Evolutionary conservation across 2,329 filamentous ascomycete species (phyloP), one percentile per base, ranked within the genome.

Genomic region (Polytolypa hystricis): DNA sequence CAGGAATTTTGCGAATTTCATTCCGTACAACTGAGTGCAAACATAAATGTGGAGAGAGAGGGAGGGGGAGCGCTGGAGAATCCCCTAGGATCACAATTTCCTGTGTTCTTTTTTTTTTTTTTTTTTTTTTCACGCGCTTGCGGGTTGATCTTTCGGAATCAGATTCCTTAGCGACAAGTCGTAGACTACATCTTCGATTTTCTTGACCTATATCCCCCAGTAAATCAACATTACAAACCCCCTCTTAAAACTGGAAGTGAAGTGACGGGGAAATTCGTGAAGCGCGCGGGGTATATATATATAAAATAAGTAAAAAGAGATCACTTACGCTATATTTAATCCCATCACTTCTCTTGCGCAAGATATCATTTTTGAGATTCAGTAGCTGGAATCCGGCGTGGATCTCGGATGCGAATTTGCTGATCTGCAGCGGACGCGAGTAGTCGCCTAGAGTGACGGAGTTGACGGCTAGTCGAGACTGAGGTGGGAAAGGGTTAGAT

Each of bases 131-230:
- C 14, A 30, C 27, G 10, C 17, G 17, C 29, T 25, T 9, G 14
- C 35, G 19, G 20, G 29, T 6, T 31, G 36, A n/a, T 35, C 50
- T 46, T 71, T 67, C 30, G 80, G 75, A 33, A 93, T 70, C 53
- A 96, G 60, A 34, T 91, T 89, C 41, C 91, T 74, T 54, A 98
- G 65, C 16, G 84, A 89, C 39, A 98, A 66, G 58, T 98, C 91
- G 55, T 98, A 98, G 34, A 96, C 89, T 9, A 98, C 86, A 55
- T 96, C 91, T 67, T 98, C 91, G 9, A 95, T 85, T 58, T 93
- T 89, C 71, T 96, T 98, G 53, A 98, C 85, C 67, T 71, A 36
- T 33, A 30, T 15, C 8, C 15, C 4, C 18, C 12, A 12, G 12
- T 26, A 3, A 26, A 26, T 5, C n/a, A n/a, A n/a, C n/a, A n/a